These are phyloP conservation scores for Nepenthes gracilis DNA, from an alignment of 148 eudicot species.

Conservation along the genomic window DNA sequence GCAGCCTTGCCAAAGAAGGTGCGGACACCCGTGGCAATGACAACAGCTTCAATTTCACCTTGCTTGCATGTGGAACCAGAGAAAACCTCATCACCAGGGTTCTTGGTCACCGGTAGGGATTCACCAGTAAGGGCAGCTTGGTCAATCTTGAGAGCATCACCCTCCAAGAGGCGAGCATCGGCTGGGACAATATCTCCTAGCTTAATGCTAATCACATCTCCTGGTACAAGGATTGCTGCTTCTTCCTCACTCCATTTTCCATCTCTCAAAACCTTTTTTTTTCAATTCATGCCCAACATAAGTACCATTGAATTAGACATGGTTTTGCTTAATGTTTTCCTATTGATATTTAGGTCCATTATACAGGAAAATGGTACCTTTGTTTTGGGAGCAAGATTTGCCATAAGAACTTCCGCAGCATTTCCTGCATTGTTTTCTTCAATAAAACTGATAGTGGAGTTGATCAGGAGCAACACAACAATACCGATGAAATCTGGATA, in stretches of 20 bases:
- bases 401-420: slow-evolving; percentile 44
- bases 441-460: slow-evolving; percentile 36
- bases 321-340: not conserved
- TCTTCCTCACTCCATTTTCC: slow-evolving; percentile 30
- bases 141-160: slow-evolving; percentile 38
- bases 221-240: slow-evolving; percentile 31
- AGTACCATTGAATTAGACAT: not conserved
- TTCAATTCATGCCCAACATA: not conserved
- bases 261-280: slow-evolving; percentile 22
- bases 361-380: slow-evolving; percentile 14
- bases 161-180: slow-evolving; percentile 35
- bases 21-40: slow-evolving; percentile 67
- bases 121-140: slow-evolving; percentile 77
- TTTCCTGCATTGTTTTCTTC: slow-evolving; percentile 45
- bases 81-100: slow-evolving; percentile 47
- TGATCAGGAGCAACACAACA: slow-evolving; percentile 18
- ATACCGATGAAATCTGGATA: slow-evolving; percentile 37
- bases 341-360: not conserved
- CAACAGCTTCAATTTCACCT: slow-evolving; percentile 69
- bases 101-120: slow-evolving; percentile 51
- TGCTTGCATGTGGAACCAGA: slow-evolving; percentile 78
- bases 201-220: slow-evolving; percentile 31
- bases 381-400: slow-evolving; percentile 29
- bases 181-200: slow-evolving; percentile 37
- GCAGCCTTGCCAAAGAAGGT: slow-evolving; percentile 84